Evolutionary conservation across 768 basidiomycete species (phyloP).

Genomic region (Collybiopsis confluens): DNA sequence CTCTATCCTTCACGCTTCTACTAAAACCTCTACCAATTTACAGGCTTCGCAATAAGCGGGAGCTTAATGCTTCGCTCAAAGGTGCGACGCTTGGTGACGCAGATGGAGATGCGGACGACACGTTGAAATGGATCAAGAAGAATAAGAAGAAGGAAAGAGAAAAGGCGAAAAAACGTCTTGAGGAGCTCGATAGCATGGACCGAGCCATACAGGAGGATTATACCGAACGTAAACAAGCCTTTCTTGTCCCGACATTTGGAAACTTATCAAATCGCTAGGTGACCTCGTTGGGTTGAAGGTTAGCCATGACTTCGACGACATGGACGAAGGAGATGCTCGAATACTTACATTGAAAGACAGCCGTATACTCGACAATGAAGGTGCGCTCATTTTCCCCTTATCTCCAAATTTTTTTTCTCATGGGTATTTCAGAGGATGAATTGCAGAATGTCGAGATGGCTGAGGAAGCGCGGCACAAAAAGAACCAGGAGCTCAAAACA

Average conservation of each 20-base stretch:
- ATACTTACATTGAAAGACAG: constrained; percentile 97
- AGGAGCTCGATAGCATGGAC: constrained; percentile 84
- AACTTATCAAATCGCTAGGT: constrained; percentile 38
- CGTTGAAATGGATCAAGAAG: constrained; percentile 87
- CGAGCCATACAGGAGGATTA: constrained; percentile 73
- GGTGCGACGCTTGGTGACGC: constrained; percentile 89
- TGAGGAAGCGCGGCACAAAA: constrained; percentile 76
- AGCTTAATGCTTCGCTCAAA: constrained; percentile 88
- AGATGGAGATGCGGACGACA: constrained; percentile 68
- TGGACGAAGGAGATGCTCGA: constrained; percentile 91
- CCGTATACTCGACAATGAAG: constrained; percentile 93
- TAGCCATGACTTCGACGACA: constrained; percentile 86
- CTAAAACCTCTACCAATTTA: too few relatives aligned
- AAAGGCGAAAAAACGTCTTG: constrained; percentile 74
- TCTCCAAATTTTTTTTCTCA: background rate
- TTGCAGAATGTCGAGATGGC: constrained; percentile 95
- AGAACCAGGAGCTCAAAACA: constrained; percentile 80
- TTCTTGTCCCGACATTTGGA: background rate
- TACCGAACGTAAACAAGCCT: constrained; percentile 69
- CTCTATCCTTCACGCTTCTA: constrained; percentile 35
- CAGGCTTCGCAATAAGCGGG: constrained; percentile 91
- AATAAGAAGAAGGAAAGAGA: constrained; percentile 90
- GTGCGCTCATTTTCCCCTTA: constrained; percentile 32
- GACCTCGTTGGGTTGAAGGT: constrained; percentile 95
- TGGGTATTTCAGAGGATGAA: constrained; percentile 75